Base-by-base conservation (phyloP, 2,329 filamentous ascomycete species). In the Hymenoscyphus linearis region DNA sequence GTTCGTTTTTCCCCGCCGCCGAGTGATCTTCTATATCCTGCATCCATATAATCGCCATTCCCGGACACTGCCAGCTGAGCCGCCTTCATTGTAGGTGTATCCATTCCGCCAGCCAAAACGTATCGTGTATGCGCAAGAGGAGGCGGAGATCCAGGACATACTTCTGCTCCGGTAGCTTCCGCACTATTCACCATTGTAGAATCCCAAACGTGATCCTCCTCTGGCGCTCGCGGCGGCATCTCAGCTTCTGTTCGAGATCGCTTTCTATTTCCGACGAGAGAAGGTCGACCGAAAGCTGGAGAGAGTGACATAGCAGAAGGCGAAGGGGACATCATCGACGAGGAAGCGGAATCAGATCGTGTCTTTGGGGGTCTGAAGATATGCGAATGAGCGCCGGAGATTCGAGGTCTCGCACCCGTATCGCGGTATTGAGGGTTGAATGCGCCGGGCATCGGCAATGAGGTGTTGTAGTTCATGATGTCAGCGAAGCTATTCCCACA, bases 111-210 rank as follows among this genome's bases (percentile, higher is more conserved):
- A 37, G 79, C 79, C 4, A 82, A 72, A 22, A 73, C 71, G 70
- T 83, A 83, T 64, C 74, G 75, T 55, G 81, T 79, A 69, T 82
- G 80, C 14, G 81, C 79, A 56, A 81, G 75, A 2, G 76, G 76
- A 31, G 74, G 72, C 16, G 79, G 79, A 59, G 69, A 68, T 52
- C 62, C 66, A 25, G 69, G 66, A 57, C 59, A 65, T 10, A 61
- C 59, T 13, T 63, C 62, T 25, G 47, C 55, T 16, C 52, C 60
- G 4, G n/a, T 31, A 18, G 62, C 60, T 25, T 62, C 62, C 16
- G 18, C 26, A n/a, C 50, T 47, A 37, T 65, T 55, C 52, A 27
- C 62, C 58, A 60, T 63, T 53, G 36, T 64, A 61, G 53, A 64
- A 60, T 35, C 55, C 63, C 58, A 62, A 7, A 5, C 31, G 31